These are phyloP conservation scores for Stephanodiscus triporus DNA, from an alignment of 108 stramenopile species.

Conservation along the genomic window DNA sequence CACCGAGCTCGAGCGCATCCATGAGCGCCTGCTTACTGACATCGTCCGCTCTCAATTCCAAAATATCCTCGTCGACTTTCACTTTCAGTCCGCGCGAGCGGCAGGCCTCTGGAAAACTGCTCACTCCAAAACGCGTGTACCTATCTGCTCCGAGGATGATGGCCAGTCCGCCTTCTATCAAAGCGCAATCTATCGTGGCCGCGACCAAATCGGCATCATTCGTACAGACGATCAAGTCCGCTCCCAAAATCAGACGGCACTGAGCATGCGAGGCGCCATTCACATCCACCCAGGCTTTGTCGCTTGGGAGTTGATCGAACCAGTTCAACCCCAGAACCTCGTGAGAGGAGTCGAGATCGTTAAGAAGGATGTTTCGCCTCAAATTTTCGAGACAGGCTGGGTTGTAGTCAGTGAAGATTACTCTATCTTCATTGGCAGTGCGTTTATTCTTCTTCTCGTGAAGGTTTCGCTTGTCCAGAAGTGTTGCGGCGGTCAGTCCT, in stretches of 20 bases:
- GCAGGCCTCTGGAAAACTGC: conserved; percentile 29
- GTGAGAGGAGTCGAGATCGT: conserved; percentile 44
- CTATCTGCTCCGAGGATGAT: conserved; percentile 19
- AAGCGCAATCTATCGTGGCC: conserved; percentile 24
- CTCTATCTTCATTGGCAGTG: conserved; percentile 17
- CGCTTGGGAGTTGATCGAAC: conserved; percentile 29
- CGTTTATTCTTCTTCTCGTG: not conserved
- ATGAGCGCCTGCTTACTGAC: not conserved
- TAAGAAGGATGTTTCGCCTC: conserved; percentile 63
- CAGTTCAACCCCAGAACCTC: conserved; percentile 34
- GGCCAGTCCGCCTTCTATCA: conserved; percentile 35
- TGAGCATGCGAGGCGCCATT: conserved; percentile 23
- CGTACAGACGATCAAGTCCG: conserved; percentile 36
- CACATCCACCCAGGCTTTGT: conserved; percentile 27
- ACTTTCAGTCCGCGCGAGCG: conserved; percentile 23
- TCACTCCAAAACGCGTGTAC: conserved; percentile 24
- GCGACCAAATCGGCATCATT: conserved; percentile 47
- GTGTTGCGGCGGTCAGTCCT: conserved; percentile 64
- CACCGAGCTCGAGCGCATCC: conserved; percentile 28
- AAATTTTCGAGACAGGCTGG: conserved; percentile 62
- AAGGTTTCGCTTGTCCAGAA: conserved; percentile 6
- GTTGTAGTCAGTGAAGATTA: conserved; percentile 80
- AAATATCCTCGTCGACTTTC: conserved; percentile 21
- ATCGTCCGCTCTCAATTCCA: conserved; percentile 6
- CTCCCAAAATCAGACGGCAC: conserved; percentile 37